phyloP scores from a whole-genome alignment of 306 rosid species.

The Begonia masoniana region DNA sequence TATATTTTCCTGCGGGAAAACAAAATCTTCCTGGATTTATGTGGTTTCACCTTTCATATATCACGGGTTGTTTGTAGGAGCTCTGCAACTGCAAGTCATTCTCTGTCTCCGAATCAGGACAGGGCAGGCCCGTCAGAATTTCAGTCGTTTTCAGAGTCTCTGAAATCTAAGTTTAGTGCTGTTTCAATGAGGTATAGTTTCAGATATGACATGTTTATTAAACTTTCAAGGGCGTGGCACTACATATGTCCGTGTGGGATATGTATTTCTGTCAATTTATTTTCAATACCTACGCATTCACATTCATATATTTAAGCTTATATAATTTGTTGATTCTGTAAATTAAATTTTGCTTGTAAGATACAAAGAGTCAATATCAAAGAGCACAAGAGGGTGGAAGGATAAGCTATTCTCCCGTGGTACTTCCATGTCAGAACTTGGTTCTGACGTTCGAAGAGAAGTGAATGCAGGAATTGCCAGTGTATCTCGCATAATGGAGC shows the following conservation, averaged over 20 bases:
- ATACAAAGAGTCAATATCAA: slow-evolving; percentile 83
- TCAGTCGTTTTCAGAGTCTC: slow-evolving; percentile 68
- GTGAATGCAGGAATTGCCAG: slow-evolving; percentile 42
- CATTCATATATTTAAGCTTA: no score
- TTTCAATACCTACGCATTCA: background rate
- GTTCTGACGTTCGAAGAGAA: slow-evolving; percentile 50
- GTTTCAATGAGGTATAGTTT: slow-evolving; percentile 52
- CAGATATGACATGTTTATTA: slow-evolving; percentile 1
- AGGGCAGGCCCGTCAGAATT: slow-evolving; percentile 71
- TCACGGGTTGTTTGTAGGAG: no score
- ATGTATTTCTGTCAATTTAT: no score
- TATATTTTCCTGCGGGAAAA: no score
- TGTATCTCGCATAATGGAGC: slow-evolving; percentile 51
- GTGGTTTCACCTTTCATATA: slow-evolving; percentile 1
- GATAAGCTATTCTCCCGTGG: slow-evolving; percentile 62
- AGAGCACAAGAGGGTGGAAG: slow-evolving; percentile 75
- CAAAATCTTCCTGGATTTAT: background rate
- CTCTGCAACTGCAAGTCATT: slow-evolving; percentile 17
- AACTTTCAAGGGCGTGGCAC: background rate
- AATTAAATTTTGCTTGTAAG: slow-evolving; percentile 16
- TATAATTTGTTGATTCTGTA: slow-evolving; percentile 3
- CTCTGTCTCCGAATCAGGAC: slow-evolving; percentile 35
- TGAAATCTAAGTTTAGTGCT: slow-evolving; percentile 51
- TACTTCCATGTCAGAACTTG: slow-evolving; percentile 46
- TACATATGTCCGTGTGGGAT: no score